phyloP scores from a whole-genome alignment of 2,329 filamentous ascomycete species.

The Verticillium klebahnii region DNA sequence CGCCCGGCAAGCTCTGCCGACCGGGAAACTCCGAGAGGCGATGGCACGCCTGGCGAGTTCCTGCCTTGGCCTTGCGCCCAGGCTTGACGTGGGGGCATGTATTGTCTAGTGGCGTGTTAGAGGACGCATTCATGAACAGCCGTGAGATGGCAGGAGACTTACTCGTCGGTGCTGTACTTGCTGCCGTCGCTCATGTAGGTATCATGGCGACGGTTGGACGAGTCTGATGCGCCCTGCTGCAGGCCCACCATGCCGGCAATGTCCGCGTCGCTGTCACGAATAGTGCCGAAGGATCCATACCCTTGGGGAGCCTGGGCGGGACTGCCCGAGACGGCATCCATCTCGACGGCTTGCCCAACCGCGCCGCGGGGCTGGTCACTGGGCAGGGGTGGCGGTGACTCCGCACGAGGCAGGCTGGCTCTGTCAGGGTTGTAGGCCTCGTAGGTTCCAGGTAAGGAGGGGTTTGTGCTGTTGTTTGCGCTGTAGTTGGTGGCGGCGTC shows the following conservation, averaged over 20 bases:
- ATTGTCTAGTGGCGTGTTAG: slow-evolving; percentile 40
- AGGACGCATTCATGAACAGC: slow-evolving; percentile 15
- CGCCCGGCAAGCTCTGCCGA: slow-evolving; percentile 30
- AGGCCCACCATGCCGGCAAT: slow-evolving; percentile 70
- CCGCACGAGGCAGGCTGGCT: slow-evolving; percentile 49
- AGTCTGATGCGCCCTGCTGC: slow-evolving; percentile 48
- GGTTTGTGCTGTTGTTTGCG: slow-evolving; percentile 27
- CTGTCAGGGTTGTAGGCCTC: slow-evolving; percentile 39
- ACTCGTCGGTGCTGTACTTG: slow-evolving; percentile 71
- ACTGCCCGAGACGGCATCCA: slow-evolving; percentile 65
- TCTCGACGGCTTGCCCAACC: slow-evolving; percentile 68
- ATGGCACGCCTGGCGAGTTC: slow-evolving; percentile 39
- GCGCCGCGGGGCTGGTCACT: slow-evolving; percentile 32
- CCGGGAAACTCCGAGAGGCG: slow-evolving; percentile 33
- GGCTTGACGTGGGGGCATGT: slow-evolving; percentile 49
- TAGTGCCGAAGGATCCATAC: slow-evolving; percentile 40
- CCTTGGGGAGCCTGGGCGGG: slow-evolving; percentile 36
- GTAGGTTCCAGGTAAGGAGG: slow-evolving; percentile 32
- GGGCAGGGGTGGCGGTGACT: slow-evolving; percentile 59
- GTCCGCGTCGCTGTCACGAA: slow-evolving; percentile 64
- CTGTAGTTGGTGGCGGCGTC: slow-evolving; percentile 28
- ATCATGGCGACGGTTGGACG: slow-evolving; percentile 34
- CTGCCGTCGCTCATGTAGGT: slow-evolving; percentile 62
- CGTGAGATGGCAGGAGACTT: slow-evolving; percentile 32
- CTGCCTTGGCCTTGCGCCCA: slow-evolving; percentile 47